Evolutionary conservation across 225 moss, liverwort and hornwort genomes (phyloP), one percentile per base, ranked within the genome.

Genomic region (Antitrichia curtipendula): DNA sequence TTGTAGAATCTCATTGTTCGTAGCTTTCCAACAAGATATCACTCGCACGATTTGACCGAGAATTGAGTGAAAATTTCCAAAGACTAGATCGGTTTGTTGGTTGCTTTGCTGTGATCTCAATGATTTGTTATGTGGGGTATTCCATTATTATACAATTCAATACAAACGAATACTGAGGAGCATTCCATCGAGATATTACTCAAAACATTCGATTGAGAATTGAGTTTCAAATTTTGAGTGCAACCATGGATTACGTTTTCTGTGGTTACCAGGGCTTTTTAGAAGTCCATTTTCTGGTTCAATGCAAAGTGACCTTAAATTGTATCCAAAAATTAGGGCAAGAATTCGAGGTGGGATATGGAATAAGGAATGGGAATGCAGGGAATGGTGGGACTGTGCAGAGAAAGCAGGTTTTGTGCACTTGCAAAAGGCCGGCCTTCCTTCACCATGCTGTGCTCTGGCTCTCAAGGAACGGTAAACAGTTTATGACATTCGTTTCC

Each of bases 321-420:
- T 78, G 27, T n/a, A 40, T 57, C 3, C 22, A 13, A 76, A 63
- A 82, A 77, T 57, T 41, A 82, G 85, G 88, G 76, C 41, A 57
- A 38, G 41, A 66, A 41, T 76, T 54, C 23, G 66, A 66, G 75
- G 38, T 74, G 84, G 86, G 14, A 58, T 72, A 91, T 85, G 90
- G 91, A 94, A 87, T 94, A 92, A 94, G 91, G 87, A 91, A 84
- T 90, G 79, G 91, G 90, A 81, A 88, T 92, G 92, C 94, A 92
- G 94, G 91, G 93, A 73, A 87, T 63, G 88, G 70, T 88, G 92
- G 89, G 82, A 82, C 81, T 89, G 84, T 94, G 91, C 94, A 94
- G 94, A 87, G 90, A 90, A 82, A 50, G 43, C 45, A 89, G 86
- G 82, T 63, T 65, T 86, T 85, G 69, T 88, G 84, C 85, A 57